A percentile compares a stretch with the other conserved stretches of the same genome.
Conservation (phyloP, 257 asterid species). For the Linderniella brevidens region DNA sequence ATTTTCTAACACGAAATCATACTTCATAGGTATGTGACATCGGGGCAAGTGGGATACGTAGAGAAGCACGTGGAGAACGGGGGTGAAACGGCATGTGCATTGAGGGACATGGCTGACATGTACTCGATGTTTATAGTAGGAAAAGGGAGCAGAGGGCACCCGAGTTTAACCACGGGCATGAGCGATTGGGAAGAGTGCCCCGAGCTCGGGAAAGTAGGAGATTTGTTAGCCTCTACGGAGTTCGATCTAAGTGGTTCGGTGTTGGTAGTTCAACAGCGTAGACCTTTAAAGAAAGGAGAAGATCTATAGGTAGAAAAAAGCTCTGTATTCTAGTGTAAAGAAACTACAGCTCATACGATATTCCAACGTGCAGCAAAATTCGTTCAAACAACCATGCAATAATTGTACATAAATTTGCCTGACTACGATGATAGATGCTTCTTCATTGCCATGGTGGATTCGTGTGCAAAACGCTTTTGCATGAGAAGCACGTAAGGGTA, state of each 20-base stretch:
- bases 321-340: too few species aligned
- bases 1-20: background rate
- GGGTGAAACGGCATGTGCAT: slow-evolving; percentile 53
- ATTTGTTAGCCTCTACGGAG: slow-evolving; percentile 85
- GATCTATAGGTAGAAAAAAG: slow-evolving; percentile 16
- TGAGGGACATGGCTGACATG: slow-evolving; percentile 91
- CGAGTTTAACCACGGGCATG: slow-evolving; percentile 58
- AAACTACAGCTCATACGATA: background rate
- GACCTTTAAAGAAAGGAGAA: slow-evolving; percentile 28
- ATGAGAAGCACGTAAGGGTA: slow-evolving; percentile 65
- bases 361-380: too few species aligned
- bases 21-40: slow-evolving; percentile 53
- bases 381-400: too few species aligned
- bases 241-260: slow-evolving; percentile 84
- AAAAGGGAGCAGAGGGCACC: slow-evolving; percentile 56
- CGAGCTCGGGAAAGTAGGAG: slow-evolving; percentile 94
- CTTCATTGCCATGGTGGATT: slow-evolving; percentile 50
- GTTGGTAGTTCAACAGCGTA: slow-evolving; percentile 70
- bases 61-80: slow-evolving; percentile 80
- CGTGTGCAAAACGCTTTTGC: slow-evolving; percentile 75
- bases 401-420: background rate
- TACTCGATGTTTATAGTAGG: slow-evolving; percentile 89
- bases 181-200: slow-evolving; percentile 99
- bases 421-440: slow-evolving; percentile 35
- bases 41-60: slow-evolving; percentile 86